phyloP scores from a whole-genome alignment of 2,329 filamentous ascomycete genomes.

The Thielaviopsis ethacetica region DNA sequence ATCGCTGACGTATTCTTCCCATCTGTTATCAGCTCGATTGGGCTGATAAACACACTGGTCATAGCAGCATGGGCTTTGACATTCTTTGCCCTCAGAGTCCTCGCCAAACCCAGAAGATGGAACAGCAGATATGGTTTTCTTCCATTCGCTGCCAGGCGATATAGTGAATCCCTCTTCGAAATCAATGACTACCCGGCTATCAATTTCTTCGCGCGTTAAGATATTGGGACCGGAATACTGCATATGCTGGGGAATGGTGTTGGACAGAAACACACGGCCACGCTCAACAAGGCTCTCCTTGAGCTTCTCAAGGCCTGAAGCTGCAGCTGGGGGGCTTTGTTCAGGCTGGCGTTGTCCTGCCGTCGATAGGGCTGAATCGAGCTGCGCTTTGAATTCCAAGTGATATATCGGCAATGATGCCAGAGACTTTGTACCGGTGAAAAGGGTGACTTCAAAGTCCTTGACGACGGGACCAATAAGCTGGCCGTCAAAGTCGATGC shows the following conservation, averaged over 20 bases:
- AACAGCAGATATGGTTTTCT: background rate
- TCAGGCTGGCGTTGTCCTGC: background rate
- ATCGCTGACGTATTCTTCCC: background rate
- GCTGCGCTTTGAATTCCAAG: slow-evolving; percentile 10
- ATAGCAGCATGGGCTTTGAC: background rate
- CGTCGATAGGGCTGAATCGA: too few relatives aligned
- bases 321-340: background rate
- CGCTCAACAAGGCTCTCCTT: slow-evolving; percentile 13
- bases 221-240: slow-evolving; percentile 17
- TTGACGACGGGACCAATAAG: slow-evolving; percentile 16
- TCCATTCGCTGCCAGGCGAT: background rate
- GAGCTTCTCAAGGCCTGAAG: background rate
- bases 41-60: background rate
- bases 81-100: background rate
- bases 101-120: background rate
- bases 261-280: slow-evolving; percentile 15
- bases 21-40: background rate
- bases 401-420: slow-evolving; percentile 17
- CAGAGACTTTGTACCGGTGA: slow-evolving; percentile 16
- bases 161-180: slow-evolving; percentile 16
- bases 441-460: slow-evolving; percentile 15
- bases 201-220: slow-evolving; percentile 16
- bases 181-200: slow-evolving; percentile 20
- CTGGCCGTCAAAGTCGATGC: slow-evolving; percentile 20
- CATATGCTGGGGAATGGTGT: slow-evolving; percentile 15